Conservation (phyloP, 2,329 filamentous ascomycete genomes). For the Fusarium denticulatum region DNA sequence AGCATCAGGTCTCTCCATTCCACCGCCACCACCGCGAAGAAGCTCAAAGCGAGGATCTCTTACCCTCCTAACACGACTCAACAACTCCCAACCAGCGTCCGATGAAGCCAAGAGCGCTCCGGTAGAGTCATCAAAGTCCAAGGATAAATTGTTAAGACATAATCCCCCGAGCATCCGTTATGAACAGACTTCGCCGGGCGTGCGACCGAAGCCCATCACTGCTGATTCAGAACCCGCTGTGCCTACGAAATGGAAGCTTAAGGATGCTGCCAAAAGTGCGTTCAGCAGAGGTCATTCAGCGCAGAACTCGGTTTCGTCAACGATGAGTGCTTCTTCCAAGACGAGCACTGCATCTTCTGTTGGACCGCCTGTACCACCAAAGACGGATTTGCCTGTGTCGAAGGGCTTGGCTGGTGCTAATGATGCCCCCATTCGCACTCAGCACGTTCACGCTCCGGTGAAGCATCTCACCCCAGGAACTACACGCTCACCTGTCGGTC, state of each 20-base stretch:
- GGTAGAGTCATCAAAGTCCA: conserved; percentile 4
- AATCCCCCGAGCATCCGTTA: conserved; percentile 45
- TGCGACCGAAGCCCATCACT: conserved; percentile 34
- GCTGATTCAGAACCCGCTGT: conserved; percentile 21
- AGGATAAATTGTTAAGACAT: conserved; percentile 22
- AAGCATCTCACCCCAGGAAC: conserved; percentile 15
- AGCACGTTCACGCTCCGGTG: not conserved
- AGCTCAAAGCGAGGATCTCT: conserved; percentile 41
- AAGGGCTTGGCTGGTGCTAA: not conserved
- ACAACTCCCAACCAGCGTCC: conserved; percentile 5
- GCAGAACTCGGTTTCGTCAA: conserved; percentile 26
- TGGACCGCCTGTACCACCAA: conserved; percentile 15
- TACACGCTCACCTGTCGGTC: not conserved
- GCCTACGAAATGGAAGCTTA: conserved; percentile 48
- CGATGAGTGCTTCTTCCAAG: conserved; percentile 11
- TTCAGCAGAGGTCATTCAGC: conserved; percentile 39
- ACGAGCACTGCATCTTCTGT: conserved; percentile 4
- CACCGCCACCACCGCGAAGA: conserved; percentile 34
- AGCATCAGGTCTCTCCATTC: conserved; percentile 14
- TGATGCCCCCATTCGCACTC: not conserved
- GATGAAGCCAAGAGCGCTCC: conserved; percentile 24
- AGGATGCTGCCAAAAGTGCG: conserved; percentile 49
- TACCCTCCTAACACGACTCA: conserved; percentile 20
- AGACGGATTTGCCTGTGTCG: not conserved
- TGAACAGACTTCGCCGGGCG: conserved; percentile 38